phyloP scores from a whole-genome alignment of 768 basidiomycete genomes.

The Mrakia blollopis region DNA sequence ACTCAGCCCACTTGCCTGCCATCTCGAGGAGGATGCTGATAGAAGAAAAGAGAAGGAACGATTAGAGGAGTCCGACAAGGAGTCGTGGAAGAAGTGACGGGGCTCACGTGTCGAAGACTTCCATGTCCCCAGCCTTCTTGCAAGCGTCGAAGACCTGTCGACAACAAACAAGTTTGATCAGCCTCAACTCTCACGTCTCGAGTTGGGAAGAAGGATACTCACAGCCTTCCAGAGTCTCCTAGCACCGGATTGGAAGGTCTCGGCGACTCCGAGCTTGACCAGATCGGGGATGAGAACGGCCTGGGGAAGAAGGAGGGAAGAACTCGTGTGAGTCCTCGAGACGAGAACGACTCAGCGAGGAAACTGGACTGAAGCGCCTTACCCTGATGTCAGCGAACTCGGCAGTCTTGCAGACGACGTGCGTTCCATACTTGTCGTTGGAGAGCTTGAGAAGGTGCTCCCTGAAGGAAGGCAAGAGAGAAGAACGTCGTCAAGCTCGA shows the following conservation, averaged over 20 bases:
- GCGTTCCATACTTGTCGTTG: slow-evolving; percentile 42
- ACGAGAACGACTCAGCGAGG: background rate
- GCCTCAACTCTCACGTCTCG: background rate
- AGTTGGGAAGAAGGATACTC: background rate
- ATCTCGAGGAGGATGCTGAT: slow-evolving; percentile 39
- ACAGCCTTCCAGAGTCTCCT: slow-evolving; percentile 42
- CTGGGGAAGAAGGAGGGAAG: slow-evolving; percentile 17
- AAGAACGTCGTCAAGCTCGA: background rate
- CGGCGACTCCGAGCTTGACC: slow-evolving; percentile 38
- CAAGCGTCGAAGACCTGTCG: slow-evolving; percentile 33
- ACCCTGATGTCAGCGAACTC: slow-evolving; percentile 40
- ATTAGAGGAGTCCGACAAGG: background rate
- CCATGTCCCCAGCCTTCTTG: slow-evolving; percentile 34
- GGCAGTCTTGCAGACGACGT: slow-evolving; percentile 42
- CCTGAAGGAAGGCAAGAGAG: slow-evolving; percentile 25
- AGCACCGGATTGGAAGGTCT: slow-evolving; percentile 42
- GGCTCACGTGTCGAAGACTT: slow-evolving; percentile 39
- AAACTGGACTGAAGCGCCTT: background rate
- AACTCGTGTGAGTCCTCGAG: background rate
- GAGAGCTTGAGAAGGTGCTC: slow-evolving; percentile 40
- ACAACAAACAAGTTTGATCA: background rate
- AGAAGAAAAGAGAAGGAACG: background rate
- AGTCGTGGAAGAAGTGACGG: too few species aligned
- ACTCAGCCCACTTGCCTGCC: slow-evolving; percentile 39
- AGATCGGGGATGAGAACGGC: slow-evolving; percentile 38